phyloP scores from a whole-genome alignment of 768 basidiomycete genomes.

The Lentinus tigrinus region DNA sequence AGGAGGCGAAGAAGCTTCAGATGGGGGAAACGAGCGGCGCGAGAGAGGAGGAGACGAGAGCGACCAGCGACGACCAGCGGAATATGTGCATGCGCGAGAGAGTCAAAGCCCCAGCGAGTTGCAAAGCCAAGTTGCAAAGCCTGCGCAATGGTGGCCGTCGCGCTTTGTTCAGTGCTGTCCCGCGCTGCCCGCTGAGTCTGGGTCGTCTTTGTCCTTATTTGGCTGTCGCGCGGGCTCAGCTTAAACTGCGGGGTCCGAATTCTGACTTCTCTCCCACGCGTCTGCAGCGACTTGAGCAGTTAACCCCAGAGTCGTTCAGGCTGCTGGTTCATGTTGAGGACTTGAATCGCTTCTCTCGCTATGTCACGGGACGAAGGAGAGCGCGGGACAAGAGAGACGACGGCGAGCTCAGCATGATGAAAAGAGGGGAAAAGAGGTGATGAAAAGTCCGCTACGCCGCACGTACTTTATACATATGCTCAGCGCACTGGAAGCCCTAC shows the following conservation, averaged over 20 bases:
- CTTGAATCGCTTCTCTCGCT: no score
- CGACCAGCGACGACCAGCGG: slow-evolving; percentile 10
- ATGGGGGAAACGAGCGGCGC: slow-evolving; percentile 23
- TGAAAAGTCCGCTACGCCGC: no score
- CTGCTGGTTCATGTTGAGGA: no score
- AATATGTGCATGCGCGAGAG: slow-evolving; percentile 3
- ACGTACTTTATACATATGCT: no score
- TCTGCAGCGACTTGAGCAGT: neutral
- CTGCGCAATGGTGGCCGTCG: neutral
- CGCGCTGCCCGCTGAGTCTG: neutral
- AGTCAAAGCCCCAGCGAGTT: slow-evolving; percentile 3
- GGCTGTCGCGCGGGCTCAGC: neutral
- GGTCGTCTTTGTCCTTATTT: slow-evolving; percentile 2
- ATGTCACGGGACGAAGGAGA: no score
- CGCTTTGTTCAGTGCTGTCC: neutral
- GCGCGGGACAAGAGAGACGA: no score
- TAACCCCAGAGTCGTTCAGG: no score
- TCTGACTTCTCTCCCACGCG: neutral
- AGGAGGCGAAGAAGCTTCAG: slow-evolving; percentile 22
- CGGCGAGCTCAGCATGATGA: no score
- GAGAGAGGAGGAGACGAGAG: slow-evolving; percentile 23
- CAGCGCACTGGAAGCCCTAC: no score
- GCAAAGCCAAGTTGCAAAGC: neutral
- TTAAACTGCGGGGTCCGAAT: neutral
- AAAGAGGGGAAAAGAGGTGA: no score